Conservation (phyloP, 257 asterid genomes). For the Petrea volubilis region DNA sequence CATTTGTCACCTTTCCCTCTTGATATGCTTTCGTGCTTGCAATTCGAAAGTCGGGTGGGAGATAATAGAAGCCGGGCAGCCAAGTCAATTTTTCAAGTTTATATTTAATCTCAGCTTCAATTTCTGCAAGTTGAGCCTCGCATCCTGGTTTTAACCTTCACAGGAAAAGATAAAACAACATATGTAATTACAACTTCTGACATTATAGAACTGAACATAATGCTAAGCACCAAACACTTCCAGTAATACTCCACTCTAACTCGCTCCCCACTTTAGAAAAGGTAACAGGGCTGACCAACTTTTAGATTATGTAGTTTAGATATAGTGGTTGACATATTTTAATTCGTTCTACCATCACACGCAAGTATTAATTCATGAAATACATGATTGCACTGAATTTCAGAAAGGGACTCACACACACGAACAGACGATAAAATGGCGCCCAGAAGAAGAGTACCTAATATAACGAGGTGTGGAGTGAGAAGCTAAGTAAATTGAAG, state of each 20-base stretch:
- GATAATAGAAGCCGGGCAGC: constrained; percentile 77
- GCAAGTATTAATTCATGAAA: background rate
- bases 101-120: constrained; percentile 67
- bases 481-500: constrained; percentile 62
- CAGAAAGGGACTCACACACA: background rate
- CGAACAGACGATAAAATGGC: background rate
- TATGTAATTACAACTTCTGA: constrained; percentile 9
- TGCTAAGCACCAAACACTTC: background rate
- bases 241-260: background rate
- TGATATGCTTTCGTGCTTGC: constrained; percentile 77
- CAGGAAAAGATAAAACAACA: constrained; percentile 9
- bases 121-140: constrained; percentile 49
- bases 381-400: constrained; percentile 11
- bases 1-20: constrained; percentile 68
- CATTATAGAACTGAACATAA: background rate
- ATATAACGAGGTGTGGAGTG: constrained; percentile 83
- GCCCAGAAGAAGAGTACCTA: constrained; percentile 47
- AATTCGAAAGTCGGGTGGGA: constrained; percentile 67
- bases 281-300: background rate
- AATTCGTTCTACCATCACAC: background rate
- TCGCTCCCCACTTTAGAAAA: constrained; percentile 1
- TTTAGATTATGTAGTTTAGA: background rate
- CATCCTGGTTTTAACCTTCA: constrained; percentile 80
- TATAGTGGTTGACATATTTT: background rate
- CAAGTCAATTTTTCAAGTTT: constrained; percentile 62